Base-by-base conservation (phyloP, 2,329 filamentous ascomycete genomes). In the Dactylellina haptotyla region DNA sequence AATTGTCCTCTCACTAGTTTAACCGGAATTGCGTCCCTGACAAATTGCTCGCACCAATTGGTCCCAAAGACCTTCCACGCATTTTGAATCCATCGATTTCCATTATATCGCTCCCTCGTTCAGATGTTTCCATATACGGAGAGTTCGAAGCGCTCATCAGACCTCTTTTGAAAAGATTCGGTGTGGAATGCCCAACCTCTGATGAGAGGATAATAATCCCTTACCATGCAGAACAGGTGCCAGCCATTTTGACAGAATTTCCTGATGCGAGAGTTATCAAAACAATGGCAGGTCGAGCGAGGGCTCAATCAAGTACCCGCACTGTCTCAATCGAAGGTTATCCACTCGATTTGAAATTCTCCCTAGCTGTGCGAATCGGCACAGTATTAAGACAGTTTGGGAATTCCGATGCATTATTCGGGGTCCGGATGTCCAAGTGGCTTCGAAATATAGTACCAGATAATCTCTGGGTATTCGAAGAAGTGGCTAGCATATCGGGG, bases 281-380 rank as follows among this genome's bases (percentile, higher is more conserved):
- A 12, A 20, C 5, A 6, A 10, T 25, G n/a, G 10, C 43, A 10
- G 16, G n/a, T 25, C 16, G 16, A 3, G 5, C 43, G 3, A 46
- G 43, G 20, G n/a, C 16, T 1, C 41, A 51, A 20, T 48, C 57
- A 25, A 26, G 18, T 37, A n/a, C 51, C 25, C 41, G 41, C 12
- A 51, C 57, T 28, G 41, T 62, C 10, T n/a, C 37, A 16, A 26
- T 62, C n/a, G 25, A 39, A 16, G 6, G 16, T 8, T 62, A 48
- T 23, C 9, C 41, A 8, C 39, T 48, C 25, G 39, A 62, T 34
- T 16, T 62, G n/a, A 62, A 62, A 28, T 62, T 62, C 4, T 46
- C 57, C n/a, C n/a, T 62, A 4, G 57, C 57, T 5, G 28, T 20
- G 16, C 20, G 46, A 32, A 41, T 62, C 12, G 39, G 18, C 9